phyloP scores from a whole-genome alignment of 768 basidiomycete species.

The Tephrocybe sp. region DNA sequence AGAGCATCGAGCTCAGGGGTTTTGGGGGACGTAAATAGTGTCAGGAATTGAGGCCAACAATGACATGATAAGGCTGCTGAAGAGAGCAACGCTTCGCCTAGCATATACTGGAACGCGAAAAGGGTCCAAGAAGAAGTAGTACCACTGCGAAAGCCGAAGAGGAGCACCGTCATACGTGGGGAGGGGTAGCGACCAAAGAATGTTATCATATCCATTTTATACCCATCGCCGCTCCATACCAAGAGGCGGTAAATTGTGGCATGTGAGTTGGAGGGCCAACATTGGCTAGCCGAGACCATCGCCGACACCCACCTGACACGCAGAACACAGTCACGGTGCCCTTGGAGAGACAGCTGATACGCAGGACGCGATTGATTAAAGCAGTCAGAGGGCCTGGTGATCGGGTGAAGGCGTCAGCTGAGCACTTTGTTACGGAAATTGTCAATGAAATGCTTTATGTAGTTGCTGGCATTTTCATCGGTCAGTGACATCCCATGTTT shows the following conservation, averaged over 20 bases:
- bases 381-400: constrained; percentile 13
- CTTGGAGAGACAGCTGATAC: constrained; percentile 12
- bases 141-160: not conserved
- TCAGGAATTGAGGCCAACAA: no score
- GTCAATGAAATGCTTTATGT: not conserved
- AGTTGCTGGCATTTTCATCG: no score
- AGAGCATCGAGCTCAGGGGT: no score
- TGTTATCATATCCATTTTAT: constrained; percentile 14
- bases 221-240: constrained; percentile 3
- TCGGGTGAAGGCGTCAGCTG: constrained; percentile 14
- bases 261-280: constrained; percentile 10
- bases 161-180: not conserved
- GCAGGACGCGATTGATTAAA: constrained; percentile 11
- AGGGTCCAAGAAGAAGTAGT: not conserved
- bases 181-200: not conserved
- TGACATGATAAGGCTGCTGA: no score
- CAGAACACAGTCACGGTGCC: constrained; percentile 14
- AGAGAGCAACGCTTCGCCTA: no score
- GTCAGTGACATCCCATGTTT: no score
- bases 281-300: constrained; percentile 8
- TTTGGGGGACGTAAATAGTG: no score
- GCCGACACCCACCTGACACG: constrained; percentile 17
- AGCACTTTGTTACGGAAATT: constrained; percentile 13
- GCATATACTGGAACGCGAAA: no score
- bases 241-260: constrained; percentile 6